Percentiles rank a stretch among this genome's conserved stretches.
Evolutionary conservation across 345 rosid genomes (phyloP).

Genomic region (Pistacia atlantica): DNA sequence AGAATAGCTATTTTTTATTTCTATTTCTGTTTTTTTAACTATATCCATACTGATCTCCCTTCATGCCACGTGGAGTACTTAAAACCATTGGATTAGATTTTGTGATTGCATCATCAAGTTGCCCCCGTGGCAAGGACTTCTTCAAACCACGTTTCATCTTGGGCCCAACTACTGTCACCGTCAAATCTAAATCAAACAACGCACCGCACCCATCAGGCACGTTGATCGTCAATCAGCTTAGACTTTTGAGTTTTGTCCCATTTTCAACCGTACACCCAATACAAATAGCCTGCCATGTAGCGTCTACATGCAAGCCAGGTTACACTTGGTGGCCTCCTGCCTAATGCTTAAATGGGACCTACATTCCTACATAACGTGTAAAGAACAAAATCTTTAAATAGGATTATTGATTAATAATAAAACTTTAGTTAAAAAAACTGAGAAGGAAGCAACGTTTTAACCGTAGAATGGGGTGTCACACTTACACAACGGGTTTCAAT

Average conservation of each 20-base stretch:
- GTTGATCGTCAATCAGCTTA: neutral
- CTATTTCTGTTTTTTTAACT: neutral
- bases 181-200: neutral
- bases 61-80: too few species aligned
- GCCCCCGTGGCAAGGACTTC: neutral
- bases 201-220: neutral
- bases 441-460: neutral
- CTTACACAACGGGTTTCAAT: neutral
- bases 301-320: neutral
- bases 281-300: neutral
- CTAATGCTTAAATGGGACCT: too few species aligned
- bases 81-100: too few species aligned
- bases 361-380: neutral
- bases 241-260: neutral
- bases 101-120: neutral
- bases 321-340: neutral
- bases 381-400: too few species aligned
- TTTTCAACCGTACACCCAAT: neutral
- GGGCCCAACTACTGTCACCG: neutral
- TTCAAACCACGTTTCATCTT: neutral
- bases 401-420: neutral
- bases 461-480: neutral
- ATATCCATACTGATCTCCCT: too few species aligned
- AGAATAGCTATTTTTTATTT: slow-evolving; percentile 15
- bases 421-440: too few species aligned